These are phyloP conservation scores for Tolypocladium nubicola DNA, from an alignment of 2,329 filamentous ascomycete genomes.

Conservation along the genomic window DNA sequence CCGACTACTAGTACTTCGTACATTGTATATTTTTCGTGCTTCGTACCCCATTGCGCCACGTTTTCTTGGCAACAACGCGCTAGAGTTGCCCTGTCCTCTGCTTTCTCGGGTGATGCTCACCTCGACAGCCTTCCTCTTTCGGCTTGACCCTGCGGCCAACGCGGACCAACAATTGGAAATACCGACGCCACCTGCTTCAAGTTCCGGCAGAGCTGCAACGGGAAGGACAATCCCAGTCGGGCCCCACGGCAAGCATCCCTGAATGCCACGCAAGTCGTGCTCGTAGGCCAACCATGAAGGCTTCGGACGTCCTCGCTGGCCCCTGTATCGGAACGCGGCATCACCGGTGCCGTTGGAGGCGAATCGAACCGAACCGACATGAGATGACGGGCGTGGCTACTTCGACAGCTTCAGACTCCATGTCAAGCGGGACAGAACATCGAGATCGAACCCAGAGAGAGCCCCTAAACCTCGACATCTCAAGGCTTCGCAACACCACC, in stretches of 20 bases:
- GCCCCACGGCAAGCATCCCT: too few relatives aligned
- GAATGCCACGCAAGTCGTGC: too few relatives aligned
- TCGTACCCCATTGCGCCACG: neutral
- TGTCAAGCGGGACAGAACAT: neutral
- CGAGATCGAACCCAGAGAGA: neutral
- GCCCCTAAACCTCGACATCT: neutral
- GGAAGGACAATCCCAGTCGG: neutral
- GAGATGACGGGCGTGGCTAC: too few relatives aligned
- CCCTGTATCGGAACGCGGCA: too few relatives aligned
- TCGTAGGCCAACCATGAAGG: too few relatives aligned
- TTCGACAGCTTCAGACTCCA: too few relatives aligned
- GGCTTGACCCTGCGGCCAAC: neutral
- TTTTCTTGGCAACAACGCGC: neutral
- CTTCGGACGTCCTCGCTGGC: too few relatives aligned
- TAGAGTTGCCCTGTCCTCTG: neutral
- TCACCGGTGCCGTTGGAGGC: too few relatives aligned
- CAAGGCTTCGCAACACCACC: neutral
- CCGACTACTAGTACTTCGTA: neutral
- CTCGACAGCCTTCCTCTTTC: neutral
- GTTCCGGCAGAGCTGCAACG: neutral
- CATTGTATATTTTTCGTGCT: too few relatives aligned
- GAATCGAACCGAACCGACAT: neutral
- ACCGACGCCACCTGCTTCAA: neutral
- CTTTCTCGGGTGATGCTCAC: neutral
- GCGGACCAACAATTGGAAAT: neutral